Conservation (phyloP, 176 grass and related monocot species). For the Raddia distichophylla region DNA sequence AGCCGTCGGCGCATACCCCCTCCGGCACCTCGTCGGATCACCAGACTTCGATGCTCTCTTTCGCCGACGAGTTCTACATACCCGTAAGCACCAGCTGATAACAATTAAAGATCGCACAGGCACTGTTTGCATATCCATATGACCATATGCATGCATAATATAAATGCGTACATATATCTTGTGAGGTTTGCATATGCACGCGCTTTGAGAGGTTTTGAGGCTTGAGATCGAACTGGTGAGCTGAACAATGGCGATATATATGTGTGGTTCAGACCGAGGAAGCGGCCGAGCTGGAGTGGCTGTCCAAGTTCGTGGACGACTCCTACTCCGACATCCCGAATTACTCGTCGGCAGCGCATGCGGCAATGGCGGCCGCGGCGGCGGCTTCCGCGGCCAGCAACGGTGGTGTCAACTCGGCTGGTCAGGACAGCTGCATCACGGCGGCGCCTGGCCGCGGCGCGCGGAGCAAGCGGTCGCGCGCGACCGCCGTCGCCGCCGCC, state of each 20-base stretch:
- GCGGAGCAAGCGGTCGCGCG: slow-evolving; percentile 68
- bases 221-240: not conserved
- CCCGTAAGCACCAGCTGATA: slow-evolving; percentile 63
- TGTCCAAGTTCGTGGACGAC: slow-evolving; percentile 98
- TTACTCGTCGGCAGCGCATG: slow-evolving; percentile 57
- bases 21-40: slow-evolving; percentile 58
- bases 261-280: slow-evolving; percentile 72
- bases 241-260: slow-evolving; percentile 31
- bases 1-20: slow-evolving; percentile 40
- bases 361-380: slow-evolving; percentile 45
- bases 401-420: slow-evolving; percentile 23
- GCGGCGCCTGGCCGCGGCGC: slow-evolving; percentile 62
- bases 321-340: slow-evolving; percentile 93
- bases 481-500: slow-evolving; percentile 41
- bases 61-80: slow-evolving; percentile 90
- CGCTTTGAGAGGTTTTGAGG: not conserved
- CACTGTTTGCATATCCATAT: not conserved
- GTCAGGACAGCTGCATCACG: slow-evolving; percentile 56
- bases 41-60: slow-evolving; percentile 63
- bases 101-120: not conserved
- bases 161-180: not conserved
- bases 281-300: slow-evolving; percentile 97
- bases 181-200: not conserved
- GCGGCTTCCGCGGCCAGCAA: slow-evolving; percentile 37
- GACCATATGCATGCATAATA: not conserved